Evolutionary conservation across 2,329 filamentous ascomycete species (phyloP).

Genomic region (Pyricularia grisea): DNA sequence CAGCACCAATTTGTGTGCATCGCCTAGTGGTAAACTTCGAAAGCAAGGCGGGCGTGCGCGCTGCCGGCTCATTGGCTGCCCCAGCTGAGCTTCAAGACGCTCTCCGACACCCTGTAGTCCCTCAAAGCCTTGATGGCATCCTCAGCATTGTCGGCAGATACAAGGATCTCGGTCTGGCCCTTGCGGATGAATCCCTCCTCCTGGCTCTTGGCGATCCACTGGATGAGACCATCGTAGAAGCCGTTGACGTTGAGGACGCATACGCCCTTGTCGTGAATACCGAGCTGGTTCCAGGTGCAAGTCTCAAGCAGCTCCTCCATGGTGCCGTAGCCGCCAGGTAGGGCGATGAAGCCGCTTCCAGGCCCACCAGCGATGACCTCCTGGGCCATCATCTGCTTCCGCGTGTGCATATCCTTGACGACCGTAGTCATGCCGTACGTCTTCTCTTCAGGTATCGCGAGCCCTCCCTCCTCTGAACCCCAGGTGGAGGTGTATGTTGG

Average conservation of each 20-base stretch:
- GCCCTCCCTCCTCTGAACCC: conserved; percentile 26
- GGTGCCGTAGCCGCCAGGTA: conserved; percentile 87
- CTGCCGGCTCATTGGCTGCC: conserved; percentile 41
- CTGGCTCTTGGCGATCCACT: conserved; percentile 72
- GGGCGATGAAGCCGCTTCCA: conserved; percentile 80
- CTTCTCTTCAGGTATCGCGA: conserved; percentile 51
- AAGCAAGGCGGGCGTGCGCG: background rate
- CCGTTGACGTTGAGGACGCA: conserved; percentile 80
- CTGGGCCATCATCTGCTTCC: conserved; percentile 88
- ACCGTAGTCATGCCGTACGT: conserved; percentile 79
- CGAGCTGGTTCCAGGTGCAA: conserved; percentile 91
- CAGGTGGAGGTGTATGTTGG: conserved; percentile 36
- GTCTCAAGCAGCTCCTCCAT: conserved; percentile 93
- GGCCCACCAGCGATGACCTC: conserved; percentile 75
- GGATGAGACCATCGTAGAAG: conserved; percentile 81
- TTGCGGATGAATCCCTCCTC: conserved; percentile 66
- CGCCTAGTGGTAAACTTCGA: background rate
- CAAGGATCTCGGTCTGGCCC: conserved; percentile 66
- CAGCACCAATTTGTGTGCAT: background rate
- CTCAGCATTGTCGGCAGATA: conserved; percentile 62
- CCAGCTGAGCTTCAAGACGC: conserved; percentile 78
- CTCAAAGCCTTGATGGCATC: conserved; percentile 62
- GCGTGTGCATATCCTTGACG: conserved; percentile 91
- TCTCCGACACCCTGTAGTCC: conserved; percentile 66
- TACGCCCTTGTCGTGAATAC: conserved; percentile 75